phyloP scores from a whole-genome alignment of 495 filamentous ascomycete species.

The Tuber melanosporum region DNA sequence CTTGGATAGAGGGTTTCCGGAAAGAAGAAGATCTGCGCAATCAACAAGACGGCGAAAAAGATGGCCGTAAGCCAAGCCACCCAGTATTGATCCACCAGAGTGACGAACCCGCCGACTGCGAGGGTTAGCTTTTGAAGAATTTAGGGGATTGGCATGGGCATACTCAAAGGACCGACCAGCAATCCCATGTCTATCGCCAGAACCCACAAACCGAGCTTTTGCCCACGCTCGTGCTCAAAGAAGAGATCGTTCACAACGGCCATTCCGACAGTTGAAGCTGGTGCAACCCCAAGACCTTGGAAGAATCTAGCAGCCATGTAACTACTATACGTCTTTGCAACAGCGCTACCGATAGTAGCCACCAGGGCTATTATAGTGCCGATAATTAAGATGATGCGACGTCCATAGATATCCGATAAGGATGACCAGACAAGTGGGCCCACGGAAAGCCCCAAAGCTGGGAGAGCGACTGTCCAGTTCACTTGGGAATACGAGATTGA shows the following conservation, averaged over 20 bases:
- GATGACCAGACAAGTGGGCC: slow-evolving; percentile 58
- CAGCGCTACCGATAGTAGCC: slow-evolving; percentile 51
- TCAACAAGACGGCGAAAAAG: slow-evolving; percentile 50
- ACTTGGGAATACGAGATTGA: slow-evolving; percentile 49
- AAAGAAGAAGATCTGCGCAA: slow-evolving; percentile 52
- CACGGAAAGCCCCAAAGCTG: slow-evolving; percentile 53
- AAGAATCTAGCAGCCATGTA: slow-evolving; percentile 60
- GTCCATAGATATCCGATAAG: slow-evolving; percentile 54
- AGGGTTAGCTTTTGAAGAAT: slow-evolving; percentile 3
- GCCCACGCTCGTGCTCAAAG: slow-evolving; percentile 56
- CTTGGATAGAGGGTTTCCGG: slow-evolving; percentile 59
- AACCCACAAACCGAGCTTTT: slow-evolving; percentile 60
- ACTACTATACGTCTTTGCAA: slow-evolving; percentile 46
- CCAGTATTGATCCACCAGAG: slow-evolving; percentile 50
- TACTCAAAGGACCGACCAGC: slow-evolving; percentile 51
- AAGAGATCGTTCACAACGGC: slow-evolving; percentile 55
- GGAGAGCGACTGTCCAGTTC: slow-evolving; percentile 61
- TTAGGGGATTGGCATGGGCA: slow-evolving; percentile 7
- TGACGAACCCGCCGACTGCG: slow-evolving; percentile 54
- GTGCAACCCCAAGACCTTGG: slow-evolving; percentile 57
- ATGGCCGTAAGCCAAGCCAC: slow-evolving; percentile 58
- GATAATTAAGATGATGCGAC: slow-evolving; percentile 51
- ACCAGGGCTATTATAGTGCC: slow-evolving; percentile 53
- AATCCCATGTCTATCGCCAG: slow-evolving; percentile 54
- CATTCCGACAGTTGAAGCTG: slow-evolving; percentile 56